These are phyloP conservation scores for Akanthomyces muscarius DNA, from an alignment of 2,329 filamentous ascomycete genomes.

Conservation along the genomic window DNA sequence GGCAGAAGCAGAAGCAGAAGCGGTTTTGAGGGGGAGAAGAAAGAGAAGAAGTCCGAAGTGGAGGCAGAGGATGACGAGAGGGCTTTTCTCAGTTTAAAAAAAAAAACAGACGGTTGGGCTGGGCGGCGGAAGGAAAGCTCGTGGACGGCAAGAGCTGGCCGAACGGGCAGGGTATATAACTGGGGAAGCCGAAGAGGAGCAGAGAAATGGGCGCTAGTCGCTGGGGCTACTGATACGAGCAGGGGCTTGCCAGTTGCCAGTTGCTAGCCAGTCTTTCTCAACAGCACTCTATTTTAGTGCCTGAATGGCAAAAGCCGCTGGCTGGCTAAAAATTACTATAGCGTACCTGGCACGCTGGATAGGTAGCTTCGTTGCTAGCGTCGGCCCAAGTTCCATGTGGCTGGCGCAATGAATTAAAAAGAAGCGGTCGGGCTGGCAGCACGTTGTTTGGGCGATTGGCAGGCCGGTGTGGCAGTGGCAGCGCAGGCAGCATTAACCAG, in stretches of 20 bases:
- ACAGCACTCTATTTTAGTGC: neutral
- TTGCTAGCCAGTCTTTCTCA: no score
- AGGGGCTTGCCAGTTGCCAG: neutral
- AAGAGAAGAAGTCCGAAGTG: conserved; percentile 8
- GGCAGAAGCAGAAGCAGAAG: conserved; percentile 14
- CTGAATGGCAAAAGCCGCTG: neutral
- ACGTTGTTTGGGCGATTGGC: neutral
- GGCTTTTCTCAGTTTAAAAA: conserved; percentile 16
- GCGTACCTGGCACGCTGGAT: neutral
- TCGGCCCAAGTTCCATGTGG: neutral
- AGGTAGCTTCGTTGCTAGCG: neutral
- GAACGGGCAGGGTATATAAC: conserved; percentile 11
- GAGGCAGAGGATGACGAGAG: conserved; percentile 9
- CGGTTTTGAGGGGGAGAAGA: conserved; percentile 15
- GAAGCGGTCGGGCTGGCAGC: neutral
- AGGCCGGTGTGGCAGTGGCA: neutral
- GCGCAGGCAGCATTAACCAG: neutral
- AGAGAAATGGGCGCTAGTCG: conserved; percentile 10
- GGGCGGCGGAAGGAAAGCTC: conserved; percentile 11
- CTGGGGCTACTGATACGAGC: conserved; percentile 4
- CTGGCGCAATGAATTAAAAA: neutral
- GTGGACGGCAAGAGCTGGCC: conserved; percentile 16
- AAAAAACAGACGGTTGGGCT: conserved; percentile 7
- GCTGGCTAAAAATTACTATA: neutral
- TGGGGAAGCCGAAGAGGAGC: conserved; percentile 8